Base-by-base conservation (phyloP, 2,329 filamentous ascomycete species). In the Sphaerulina musiva region DNA sequence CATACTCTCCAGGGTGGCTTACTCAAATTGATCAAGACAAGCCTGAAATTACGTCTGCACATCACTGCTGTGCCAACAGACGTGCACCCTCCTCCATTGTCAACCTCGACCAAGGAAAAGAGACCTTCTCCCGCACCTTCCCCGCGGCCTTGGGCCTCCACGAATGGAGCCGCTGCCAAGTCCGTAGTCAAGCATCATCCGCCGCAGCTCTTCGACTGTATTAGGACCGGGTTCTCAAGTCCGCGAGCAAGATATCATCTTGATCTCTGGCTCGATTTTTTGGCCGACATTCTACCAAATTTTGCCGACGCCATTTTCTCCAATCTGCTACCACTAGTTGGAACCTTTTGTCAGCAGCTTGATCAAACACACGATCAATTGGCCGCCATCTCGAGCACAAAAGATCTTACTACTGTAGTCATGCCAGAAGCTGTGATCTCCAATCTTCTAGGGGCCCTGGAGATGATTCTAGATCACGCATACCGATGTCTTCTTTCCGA, bases 231-330 rank as follows among this genome's bases (percentile, higher is more conserved):
- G 0, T 84, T 98, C 47, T 83, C 86, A 51, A 87, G 89, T 3
- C 69, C 79, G 2, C 83, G 78, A 50, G 91, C 88, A 61, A 83
- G 89, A 4, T 77, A 83, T 7, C 85, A 95, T 5, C 75, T 98
- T 36, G 91, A 97, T 64, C 91, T 88, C 67, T 98, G 95, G 95
- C 84, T 96, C 8, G 78, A 81, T 31, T 91, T 98, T 62, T 77
- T 98, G 6, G 81, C 83, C 4, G 87, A 92, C 66, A 88, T 89
- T 43, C 74, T 98, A 31, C 89, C 91, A 0, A 77, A 95, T 11
- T 95, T 95, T 69, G 80, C 86, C 0, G 84, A 87, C 42, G 83
- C 85, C 4, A 89, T 96, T 44, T 96, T 96, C 68, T 87, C 95
- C 66, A 86, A 93, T 48, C 74, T 98, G 34, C 84, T 98, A 50